A percentile compares a stretch with the other conserved stretches of the same genome.
Evolutionary conservation across 176 grass and related monocot genomes (phyloP).

Genomic region (Thinopyrum elongatum): DNA sequence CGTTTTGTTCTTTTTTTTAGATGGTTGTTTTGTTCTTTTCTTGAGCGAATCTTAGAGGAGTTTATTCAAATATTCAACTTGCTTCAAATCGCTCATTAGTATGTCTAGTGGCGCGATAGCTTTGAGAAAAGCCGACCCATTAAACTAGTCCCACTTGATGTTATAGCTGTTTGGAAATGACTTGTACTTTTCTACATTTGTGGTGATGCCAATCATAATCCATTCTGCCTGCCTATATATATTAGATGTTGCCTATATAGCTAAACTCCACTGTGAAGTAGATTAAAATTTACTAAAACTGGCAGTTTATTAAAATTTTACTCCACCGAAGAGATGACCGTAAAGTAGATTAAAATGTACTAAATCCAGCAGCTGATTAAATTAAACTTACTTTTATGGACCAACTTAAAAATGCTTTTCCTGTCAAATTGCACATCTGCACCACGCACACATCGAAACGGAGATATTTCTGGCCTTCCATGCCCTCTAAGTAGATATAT

Average conservation of each 20-base stretch:
- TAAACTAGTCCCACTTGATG: conserved; percentile 38
- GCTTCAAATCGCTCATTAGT: conserved; percentile 5
- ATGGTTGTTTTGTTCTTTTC: too few species aligned
- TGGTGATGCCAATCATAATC: conserved; percentile 28
- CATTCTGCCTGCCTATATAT: conserved; percentile 34
- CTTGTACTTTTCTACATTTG: conserved; percentile 15
- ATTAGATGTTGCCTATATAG: conserved; percentile 14
- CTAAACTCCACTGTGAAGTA: neutral
- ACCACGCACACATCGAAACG: neutral
- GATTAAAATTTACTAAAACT: conserved; percentile 5
- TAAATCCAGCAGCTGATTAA: conserved; percentile 5
- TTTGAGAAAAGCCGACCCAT: neutral
- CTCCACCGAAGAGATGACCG: neutral
- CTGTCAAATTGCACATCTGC: neutral
- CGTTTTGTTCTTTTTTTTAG: too few species aligned
- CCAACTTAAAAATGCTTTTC: neutral
- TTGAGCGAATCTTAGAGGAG: neutral
- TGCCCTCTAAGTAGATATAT: conserved; percentile 20
- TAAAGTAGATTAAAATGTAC: neutral
- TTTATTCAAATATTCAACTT: conserved; percentile 27
- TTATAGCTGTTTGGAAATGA: conserved; percentile 20
- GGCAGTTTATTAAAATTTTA: conserved; percentile 1
- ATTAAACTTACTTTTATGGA: neutral
- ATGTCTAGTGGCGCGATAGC: neutral
- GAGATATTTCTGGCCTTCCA: conserved; percentile 24